These are phyloP conservation scores for Lunasporangiospora selenospora DNA, from an alignment of 192 early-diverging fungal species.

Conservation along the genomic window DNA sequence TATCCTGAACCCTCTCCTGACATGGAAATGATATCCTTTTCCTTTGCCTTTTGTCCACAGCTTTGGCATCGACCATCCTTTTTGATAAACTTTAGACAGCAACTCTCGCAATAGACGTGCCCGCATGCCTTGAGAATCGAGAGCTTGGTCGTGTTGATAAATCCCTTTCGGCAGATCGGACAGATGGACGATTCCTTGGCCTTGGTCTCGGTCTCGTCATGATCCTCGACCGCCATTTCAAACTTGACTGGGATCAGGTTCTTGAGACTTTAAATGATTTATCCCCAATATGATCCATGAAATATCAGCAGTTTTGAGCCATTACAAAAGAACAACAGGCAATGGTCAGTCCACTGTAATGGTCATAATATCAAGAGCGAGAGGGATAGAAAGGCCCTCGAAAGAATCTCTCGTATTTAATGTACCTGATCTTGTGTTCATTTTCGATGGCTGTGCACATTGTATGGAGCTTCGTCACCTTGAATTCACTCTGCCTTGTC, in stretches of 20 bases:
- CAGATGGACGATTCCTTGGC: slow-evolving; percentile 57
- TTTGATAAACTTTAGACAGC: slow-evolving; percentile 71
- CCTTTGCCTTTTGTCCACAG: slow-evolving; percentile 70
- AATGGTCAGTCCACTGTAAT: too few relatives aligned
- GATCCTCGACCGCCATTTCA: slow-evolving; percentile 52
- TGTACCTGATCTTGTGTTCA: slow-evolving; percentile 68
- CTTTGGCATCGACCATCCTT: slow-evolving; percentile 73
- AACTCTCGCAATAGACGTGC: slow-evolving; percentile 74
- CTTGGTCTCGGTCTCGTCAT: slow-evolving; percentile 39
- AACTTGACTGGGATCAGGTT: slow-evolving; percentile 72
- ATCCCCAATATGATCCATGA: not conserved
- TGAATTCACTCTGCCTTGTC: slow-evolving; percentile 58
- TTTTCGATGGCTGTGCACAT: slow-evolving; percentile 70
- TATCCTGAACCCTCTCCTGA: slow-evolving; percentile 64
- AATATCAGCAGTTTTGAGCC: too few relatives aligned
- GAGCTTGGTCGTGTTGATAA: slow-evolving; percentile 72
- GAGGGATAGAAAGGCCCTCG: too few relatives aligned
- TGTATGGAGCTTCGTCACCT: slow-evolving; percentile 62
- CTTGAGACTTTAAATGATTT: slow-evolving; percentile 58
- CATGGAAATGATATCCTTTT: slow-evolving; percentile 73
- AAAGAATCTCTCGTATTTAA: not conserved
- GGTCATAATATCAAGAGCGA: too few relatives aligned
- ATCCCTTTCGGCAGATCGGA: slow-evolving; percentile 72
- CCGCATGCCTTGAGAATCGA: slow-evolving; percentile 71
- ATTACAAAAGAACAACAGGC: too few relatives aligned